Evolutionary conservation across 2,329 filamentous ascomycete genomes (phyloP), one percentile per base, ranked within the genome.

Genomic region (Colletotrichum paranaense): DNA sequence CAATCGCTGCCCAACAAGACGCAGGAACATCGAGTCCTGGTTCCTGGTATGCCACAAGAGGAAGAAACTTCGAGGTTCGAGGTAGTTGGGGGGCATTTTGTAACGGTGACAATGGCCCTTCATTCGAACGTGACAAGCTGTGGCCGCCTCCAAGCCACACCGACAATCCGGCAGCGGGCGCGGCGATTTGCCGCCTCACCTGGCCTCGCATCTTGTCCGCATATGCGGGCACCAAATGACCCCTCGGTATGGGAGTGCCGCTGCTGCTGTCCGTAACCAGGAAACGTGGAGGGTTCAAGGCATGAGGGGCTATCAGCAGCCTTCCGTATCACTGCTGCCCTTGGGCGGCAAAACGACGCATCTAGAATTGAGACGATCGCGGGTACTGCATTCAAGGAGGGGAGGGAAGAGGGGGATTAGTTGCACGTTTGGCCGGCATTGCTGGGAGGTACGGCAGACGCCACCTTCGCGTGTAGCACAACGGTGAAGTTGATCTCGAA

Each of bases 101-200:
- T 28, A 63, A 49, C 16, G 35, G 66, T 57, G 66, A 49, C 59
- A 69, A 35, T n/a, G 70, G 55, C 57, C 59, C 16, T 46, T 9
- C 16, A 28, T 60, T 59, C 30, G 42, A 73, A 73, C 70, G 55
- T 65, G 42, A 69, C 55, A 26, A 38, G 42, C 57, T 53, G 9
- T 32, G 52, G 14, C 14, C 5, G 52, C 53, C 11, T 26, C 35
- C 7, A 22, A 32, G 22, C 38, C 67, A 73, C 67, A 70, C 70
- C 67, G 70, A 73, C 70, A 73, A 24, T 73, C 66, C 53, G 66
- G 70, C 53, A 53, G 66, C 66, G 59, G 57, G 59, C 30, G 28
- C 56, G 68, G 38, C 46, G 58, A 55, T 26, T 52, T 30, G 60
- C 55, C 67, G 67, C 60, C 67, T 73, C 70, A 56, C 55, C 70